Conservation (phyloP, 441 rosid genomes). For the Sinapis alba region DNA sequence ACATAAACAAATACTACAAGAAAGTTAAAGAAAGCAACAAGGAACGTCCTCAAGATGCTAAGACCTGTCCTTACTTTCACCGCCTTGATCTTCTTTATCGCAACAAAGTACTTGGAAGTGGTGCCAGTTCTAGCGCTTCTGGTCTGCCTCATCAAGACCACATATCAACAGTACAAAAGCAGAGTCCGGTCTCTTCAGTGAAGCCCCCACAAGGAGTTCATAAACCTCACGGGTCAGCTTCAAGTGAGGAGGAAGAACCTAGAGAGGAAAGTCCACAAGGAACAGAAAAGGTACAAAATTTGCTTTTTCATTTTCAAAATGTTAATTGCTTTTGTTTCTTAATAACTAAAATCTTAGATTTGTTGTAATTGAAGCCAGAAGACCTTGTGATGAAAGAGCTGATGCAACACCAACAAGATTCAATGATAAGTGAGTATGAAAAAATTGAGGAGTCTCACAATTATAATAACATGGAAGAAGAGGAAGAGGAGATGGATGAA, state of each 20-base stretch:
- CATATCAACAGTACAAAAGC: background rate
- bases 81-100: constrained; percentile 71
- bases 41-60: constrained; percentile 73
- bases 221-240: constrained; percentile 26
- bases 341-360: constrained; percentile 30
- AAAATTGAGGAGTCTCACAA: constrained; percentile 50
- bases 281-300: constrained; percentile 35
- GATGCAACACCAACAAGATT: constrained; percentile 35
- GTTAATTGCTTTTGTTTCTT: constrained; percentile 33
- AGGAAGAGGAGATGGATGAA: constrained; percentile 49
- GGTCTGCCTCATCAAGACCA: constrained; percentile 35
- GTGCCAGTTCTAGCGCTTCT: constrained; percentile 38
- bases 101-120: constrained; percentile 50
- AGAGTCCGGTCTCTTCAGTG: constrained; percentile 17
- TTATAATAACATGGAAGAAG: constrained; percentile 46
- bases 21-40: constrained; percentile 80
- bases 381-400: constrained; percentile 85
- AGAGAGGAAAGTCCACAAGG: constrained; percentile 32
- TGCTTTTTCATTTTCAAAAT: constrained; percentile 26
- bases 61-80: constrained; percentile 81
- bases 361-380: constrained; percentile 84
- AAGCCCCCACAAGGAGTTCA: constrained; percentile 24
- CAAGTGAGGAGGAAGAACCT: constrained; percentile 36
- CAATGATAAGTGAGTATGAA: constrained; percentile 45
- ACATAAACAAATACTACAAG: constrained; percentile 84